Evolutionary conservation across 2,329 filamentous ascomycete genomes (phyloP).

Genomic region (Biscogniauxia sp.): DNA sequence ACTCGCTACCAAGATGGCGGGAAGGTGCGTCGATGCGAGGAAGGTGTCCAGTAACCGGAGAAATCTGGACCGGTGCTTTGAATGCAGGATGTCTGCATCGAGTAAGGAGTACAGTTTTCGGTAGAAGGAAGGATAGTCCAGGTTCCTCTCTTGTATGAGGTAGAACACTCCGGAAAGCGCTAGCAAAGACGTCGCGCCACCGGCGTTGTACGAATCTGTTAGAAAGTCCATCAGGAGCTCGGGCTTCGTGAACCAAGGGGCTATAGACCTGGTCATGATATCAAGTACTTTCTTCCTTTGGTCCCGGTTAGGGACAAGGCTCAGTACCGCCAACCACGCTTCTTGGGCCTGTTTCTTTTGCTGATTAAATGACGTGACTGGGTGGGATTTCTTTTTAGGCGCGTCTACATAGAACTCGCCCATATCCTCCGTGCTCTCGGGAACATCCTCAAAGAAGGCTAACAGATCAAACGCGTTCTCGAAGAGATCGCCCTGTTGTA

Average conservation of each 20-base stretch:
- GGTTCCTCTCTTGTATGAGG: constrained; percentile 86
- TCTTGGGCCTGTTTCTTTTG: constrained; percentile 82
- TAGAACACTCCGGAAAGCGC: constrained; percentile 93
- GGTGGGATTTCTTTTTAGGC: constrained; percentile 66
- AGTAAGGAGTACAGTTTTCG: constrained; percentile 89
- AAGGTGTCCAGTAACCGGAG: constrained; percentile 92
- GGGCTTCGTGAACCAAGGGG: constrained; percentile 84
- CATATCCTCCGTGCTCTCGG: constrained; percentile 63
- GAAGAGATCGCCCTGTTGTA: constrained; percentile 40
- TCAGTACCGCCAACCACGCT: constrained; percentile 80
- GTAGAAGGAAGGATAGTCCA: constrained; percentile 96
- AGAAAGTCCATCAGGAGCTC: constrained; percentile 95
- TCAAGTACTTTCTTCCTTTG: constrained; percentile 78
- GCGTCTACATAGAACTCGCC: constrained; percentile 65
- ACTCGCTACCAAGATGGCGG: constrained; percentile 84
- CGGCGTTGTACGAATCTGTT: constrained; percentile 86
- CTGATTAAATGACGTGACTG: constrained; percentile 61
- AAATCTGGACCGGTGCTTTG: constrained; percentile 89
- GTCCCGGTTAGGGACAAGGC: constrained; percentile 61
- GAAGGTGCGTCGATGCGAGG: constrained; percentile 86
- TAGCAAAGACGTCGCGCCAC: constrained; percentile 82
- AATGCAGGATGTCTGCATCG: constrained; percentile 82
- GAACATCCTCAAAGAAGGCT: constrained; percentile 67
- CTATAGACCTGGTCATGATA: constrained; percentile 73
- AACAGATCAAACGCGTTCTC: constrained; percentile 62